Evolutionary conservation across 2,329 filamentous ascomycete genomes (phyloP), one percentile per base, ranked within the genome.

Genomic region (Alternaria tenuissima): DNA sequence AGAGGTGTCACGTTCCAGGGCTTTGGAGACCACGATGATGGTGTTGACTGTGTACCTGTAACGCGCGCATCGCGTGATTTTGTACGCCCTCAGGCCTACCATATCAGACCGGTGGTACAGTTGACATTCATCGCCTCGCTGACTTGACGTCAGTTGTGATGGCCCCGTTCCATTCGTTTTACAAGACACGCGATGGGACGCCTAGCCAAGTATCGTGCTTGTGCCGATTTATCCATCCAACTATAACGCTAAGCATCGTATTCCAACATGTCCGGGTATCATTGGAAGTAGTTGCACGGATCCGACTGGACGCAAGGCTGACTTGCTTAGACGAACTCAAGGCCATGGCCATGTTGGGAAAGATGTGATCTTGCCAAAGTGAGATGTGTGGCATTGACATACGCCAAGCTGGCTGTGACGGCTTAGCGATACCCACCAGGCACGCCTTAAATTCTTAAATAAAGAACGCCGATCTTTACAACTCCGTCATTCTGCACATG

Each of bases 1-100:
- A 16, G 11, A 22, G 20, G 2, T 1, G 11, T 4, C 0, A 7
- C 5, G 12, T 12, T 16, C 14, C 5, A 7, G 14, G 32, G 14
- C 12, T 6, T 0, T 36, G 12, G 5, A 7, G 0, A 36, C 1
- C 11, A 2, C 20, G 44, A 16, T 11, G 30, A 11, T 0, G 3
- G 9, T 44, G 2, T 2, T 44, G 22, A 0, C n/a, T 26, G 0
- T 39, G 38, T 20, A 7, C 14, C 0, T 36, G 8, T 0, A n/a
- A 8, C 38, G 14, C 18, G 30, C 30, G 30, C 18, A 16, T 24
- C 12, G 1, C 24, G 30, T 48, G 9, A 18, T 6, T 24, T 36
- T 48, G 30, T 36, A 48, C 14, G 16, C 22, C 12, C 4, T 36
- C 20, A 48, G 18, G 46, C 28, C 28, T 30, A 30, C 28, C 28